Base-by-base conservation (phyloP, 129 eudicot species). In the Lactuca saligna region DNA sequence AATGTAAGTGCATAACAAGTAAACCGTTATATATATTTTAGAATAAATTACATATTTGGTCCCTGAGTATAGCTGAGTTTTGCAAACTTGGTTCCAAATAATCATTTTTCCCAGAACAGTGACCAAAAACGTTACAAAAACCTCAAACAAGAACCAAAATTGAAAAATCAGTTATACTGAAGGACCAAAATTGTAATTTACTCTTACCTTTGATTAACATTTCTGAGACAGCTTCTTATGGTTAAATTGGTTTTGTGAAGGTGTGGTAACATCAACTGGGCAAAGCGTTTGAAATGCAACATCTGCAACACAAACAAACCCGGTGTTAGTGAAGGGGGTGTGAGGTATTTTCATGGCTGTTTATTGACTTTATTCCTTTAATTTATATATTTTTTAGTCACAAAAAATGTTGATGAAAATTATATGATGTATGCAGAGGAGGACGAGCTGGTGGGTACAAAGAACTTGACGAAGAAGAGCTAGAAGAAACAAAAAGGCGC, bases 371-470 rank as follows among this genome's bases (percentile, higher is more conserved):
- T n/a, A 48, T 48, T 48, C 4, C 10, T 13, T 13, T n/a, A 14
- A 53, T 14, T 53, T 53, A 25, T 53, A 6, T n/a, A 14, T 15
- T 51, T 51, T 13, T 14, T 51, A 51, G 9, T 8, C 10, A 44
- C 29, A 2, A 11, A 46, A 60, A 60, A 34, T 4, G 25, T 60
- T 8, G 49, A 29, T 5, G 17, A 60, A 37, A 8, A 46, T 33
- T 5, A 32, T 31, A 13, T 49, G 46, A 50, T 75, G 33, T 58
- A 53, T 74, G 59, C 74, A 93, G 99, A 84, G 99, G 97, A 72
- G 98, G 99, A 42, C 95, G 99, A 73, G 99, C 84, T 70, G 99
- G 99, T 69, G 99, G 99, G 39, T 93, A 93, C 83, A 93, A 93
- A 79, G 99, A 93, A 81, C 97, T 93, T 56, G 99, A 93, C 62